Conservation (phyloP, 768 basidiomycete genomes). For the Pulveroboletus ravenelii region DNA sequence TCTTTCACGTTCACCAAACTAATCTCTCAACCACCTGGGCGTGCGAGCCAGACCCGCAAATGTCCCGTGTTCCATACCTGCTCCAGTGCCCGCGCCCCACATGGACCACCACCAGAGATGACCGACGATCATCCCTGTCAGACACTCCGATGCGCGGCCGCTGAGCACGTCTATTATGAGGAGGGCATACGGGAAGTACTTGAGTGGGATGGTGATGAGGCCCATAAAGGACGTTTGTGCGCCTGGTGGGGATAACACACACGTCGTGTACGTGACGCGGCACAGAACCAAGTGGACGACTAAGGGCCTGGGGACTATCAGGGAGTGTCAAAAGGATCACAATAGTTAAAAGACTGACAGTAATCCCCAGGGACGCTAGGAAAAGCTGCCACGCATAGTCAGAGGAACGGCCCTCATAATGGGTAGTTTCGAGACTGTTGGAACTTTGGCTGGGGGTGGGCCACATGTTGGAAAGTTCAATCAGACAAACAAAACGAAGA, state of each 20-base stretch:
- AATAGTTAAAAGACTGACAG: constrained; percentile 44
- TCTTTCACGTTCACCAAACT: constrained; percentile 40
- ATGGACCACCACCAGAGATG: constrained; percentile 80
- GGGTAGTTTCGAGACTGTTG: constrained; percentile 57
- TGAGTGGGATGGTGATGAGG: constrained; percentile 65
- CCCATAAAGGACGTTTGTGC: constrained; percentile 74
- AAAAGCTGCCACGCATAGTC: constrained; percentile 76
- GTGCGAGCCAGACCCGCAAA: constrained; percentile 45
- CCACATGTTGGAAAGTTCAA: not conserved
- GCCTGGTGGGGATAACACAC: constrained; percentile 60
- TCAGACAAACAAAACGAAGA: not conserved
- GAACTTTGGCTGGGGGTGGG: constrained; percentile 50
- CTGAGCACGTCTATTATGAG: constrained; percentile 68
- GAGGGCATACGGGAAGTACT: constrained; percentile 71
- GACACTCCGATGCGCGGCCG: constrained; percentile 51
- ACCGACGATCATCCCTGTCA: constrained; percentile 72
- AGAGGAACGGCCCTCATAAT: constrained; percentile 56
- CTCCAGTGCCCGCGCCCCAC: constrained; percentile 45
- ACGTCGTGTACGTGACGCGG: constrained; percentile 64
- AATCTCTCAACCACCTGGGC: constrained; percentile 52
- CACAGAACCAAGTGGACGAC: constrained; percentile 59
- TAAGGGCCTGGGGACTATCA: constrained; percentile 38
- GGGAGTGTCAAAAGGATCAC: not conserved
- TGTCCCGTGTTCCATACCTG: constrained; percentile 33
- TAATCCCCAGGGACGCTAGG: constrained; percentile 48